Evolutionary conservation across 2,329 filamentous ascomycete species (phyloP).

Genomic region (Diaporthe helianthi): DNA sequence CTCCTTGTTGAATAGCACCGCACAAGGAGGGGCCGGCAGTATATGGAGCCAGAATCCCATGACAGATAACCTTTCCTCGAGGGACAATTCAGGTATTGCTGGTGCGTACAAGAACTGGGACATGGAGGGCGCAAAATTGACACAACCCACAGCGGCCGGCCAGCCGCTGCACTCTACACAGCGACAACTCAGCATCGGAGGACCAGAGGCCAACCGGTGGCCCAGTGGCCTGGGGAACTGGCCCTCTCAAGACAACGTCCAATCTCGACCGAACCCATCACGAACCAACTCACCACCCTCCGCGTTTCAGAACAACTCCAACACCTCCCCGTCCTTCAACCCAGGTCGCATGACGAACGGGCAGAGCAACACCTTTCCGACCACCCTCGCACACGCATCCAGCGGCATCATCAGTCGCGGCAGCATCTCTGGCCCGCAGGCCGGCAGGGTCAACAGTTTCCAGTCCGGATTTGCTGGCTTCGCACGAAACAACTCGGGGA

Average conservation of each 20-base stretch:
- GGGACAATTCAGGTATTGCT: constrained; percentile 22
- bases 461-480: constrained; percentile 28
- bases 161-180: constrained; percentile 28
- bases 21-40: constrained; percentile 10
- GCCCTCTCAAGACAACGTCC: constrained; percentile 29
- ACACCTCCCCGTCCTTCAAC: constrained; percentile 31
- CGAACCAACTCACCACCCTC: constrained; percentile 32
- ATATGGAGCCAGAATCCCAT: constrained; percentile 30
- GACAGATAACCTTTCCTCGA: constrained; percentile 25
- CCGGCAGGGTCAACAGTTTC: constrained; percentile 19
- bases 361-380: constrained; percentile 13
- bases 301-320: constrained; percentile 27
- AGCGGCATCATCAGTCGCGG: constrained; percentile 1
- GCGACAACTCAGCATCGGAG: constrained; percentile 22
- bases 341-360: constrained; percentile 23
- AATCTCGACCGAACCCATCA: constrained; percentile 29
- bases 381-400: constrained; percentile 6
- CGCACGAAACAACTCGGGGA: constrained; percentile 6
- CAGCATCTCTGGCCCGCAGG: constrained; percentile 12
- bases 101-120: constrained; percentile 26
- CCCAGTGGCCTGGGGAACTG: constrained; percentile 28
- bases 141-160: constrained; percentile 21
- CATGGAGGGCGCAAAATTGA: constrained; percentile 15
- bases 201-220: constrained; percentile 30
- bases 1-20: constrained; percentile 14